Conservation (phyloP, 192 early-diverging fungal species). For the Backusella sp. region DNA sequence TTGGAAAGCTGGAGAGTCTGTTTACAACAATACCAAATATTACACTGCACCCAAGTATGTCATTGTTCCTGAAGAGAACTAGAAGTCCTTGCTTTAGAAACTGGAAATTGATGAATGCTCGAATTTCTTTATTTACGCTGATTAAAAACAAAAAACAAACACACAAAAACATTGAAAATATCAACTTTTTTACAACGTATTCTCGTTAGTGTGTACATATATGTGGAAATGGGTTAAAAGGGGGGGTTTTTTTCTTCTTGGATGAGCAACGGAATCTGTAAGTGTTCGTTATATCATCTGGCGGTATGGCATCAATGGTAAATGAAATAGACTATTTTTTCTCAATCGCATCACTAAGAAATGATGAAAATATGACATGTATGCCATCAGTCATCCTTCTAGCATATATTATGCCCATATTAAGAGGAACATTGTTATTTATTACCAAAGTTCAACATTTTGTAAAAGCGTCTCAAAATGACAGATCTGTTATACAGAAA, state of each 20-base stretch:
- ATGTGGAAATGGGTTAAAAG: not conserved
- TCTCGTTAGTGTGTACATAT: not conserved
- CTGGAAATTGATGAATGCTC: not conserved
- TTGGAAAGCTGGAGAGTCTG: conserved; percentile 78
- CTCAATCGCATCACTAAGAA: not conserved
- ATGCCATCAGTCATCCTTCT: not conserved
- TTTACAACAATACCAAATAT: conserved; percentile 89
- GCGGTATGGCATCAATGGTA: not conserved
- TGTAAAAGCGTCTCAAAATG: no score
- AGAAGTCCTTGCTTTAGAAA: conserved; percentile 11
- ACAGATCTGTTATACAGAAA: no score
- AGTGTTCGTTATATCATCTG: not conserved
- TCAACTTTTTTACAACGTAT: not conserved
- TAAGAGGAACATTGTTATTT: no score
- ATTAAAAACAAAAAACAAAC: not conserved
- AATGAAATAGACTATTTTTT: not conserved
- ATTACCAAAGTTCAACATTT: no score
- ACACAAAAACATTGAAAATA: not conserved
- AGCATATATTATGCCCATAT: no score
- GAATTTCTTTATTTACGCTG: conserved; percentile 6
- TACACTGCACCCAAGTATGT: conserved; percentile 71
- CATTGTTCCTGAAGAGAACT: conserved; percentile 59
- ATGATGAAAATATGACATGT: not conserved
- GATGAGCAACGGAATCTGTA: not conserved
- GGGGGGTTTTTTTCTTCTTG: not conserved